These are phyloP conservation scores for Colletotrichum melonis DNA, from an alignment of 2,329 filamentous ascomycete genomes.

Conservation along the genomic window DNA sequence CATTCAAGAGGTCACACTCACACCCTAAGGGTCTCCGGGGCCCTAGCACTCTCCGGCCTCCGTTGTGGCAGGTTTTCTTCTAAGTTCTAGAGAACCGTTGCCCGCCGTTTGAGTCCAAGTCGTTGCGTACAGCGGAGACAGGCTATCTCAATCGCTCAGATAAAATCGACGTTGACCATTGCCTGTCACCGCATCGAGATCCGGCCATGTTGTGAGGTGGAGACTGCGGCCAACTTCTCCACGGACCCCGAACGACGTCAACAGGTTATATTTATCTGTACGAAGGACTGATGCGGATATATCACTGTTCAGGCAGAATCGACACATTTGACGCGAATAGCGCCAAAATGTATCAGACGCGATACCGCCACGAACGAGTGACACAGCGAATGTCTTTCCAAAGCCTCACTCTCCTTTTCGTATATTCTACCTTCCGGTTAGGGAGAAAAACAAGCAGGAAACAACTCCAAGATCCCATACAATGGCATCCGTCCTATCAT, in stretches of 20 bases:
- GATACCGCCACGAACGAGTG: neutral
- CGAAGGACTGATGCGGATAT: neutral
- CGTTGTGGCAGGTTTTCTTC: neutral
- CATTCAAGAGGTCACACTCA: neutral
- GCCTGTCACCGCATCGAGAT: constrained; percentile 25
- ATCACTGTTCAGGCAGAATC: neutral
- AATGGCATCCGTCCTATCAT: neutral
- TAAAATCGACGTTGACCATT: constrained; percentile 11
- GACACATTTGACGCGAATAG: neutral
- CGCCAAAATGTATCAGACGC: no score
- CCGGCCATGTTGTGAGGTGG: constrained; percentile 10
- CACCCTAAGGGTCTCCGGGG: neutral
- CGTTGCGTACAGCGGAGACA: constrained; percentile 24
- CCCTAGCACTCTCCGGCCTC: constrained; percentile 4
- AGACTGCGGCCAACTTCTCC: constrained; percentile 2
- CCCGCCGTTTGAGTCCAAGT: neutral
- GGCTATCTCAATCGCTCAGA: constrained; percentile 17
- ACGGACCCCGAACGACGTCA: neutral
- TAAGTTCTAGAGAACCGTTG: neutral
- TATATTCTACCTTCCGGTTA: neutral
- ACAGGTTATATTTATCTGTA: neutral
- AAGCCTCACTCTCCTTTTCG: neutral
- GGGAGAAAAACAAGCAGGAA: neutral
- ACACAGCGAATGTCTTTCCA: neutral
- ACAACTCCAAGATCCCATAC: neutral